phyloP scores from a whole-genome alignment of 2,329 filamentous ascomycete genomes.

The Sclerotinia minor region DNA sequence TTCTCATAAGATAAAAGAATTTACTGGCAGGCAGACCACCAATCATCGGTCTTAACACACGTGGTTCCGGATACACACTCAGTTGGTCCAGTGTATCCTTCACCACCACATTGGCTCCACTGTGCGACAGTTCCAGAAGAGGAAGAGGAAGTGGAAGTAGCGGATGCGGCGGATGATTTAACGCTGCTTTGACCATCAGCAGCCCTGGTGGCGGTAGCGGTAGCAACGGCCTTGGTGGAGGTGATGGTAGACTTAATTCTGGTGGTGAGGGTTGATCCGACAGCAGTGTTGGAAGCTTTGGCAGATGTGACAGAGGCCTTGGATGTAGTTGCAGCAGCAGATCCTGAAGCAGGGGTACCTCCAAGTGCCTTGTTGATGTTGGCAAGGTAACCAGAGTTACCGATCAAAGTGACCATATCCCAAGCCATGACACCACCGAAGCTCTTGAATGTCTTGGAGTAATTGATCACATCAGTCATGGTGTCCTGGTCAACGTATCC shows the following conservation, averaged over 20 bases:
- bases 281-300: not conserved
- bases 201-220: not conserved
- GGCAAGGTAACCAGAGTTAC: slow-evolving; percentile 18
- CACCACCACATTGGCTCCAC: slow-evolving; percentile 36
- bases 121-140: slow-evolving; percentile 11
- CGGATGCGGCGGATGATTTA: not conserved
- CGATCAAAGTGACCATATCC: slow-evolving; percentile 61
- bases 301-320: not conserved
- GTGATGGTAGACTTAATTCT: not conserved
- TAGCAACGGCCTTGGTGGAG: not conserved
- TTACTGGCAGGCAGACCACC: slow-evolving; percentile 24
- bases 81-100: slow-evolving; percentile 29
- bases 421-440: slow-evolving; percentile 69
- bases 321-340: slow-evolving; percentile 11
- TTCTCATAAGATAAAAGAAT: not conserved
- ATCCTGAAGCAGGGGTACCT: slow-evolving; percentile 14
- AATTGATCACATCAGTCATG: slow-evolving; percentile 53
- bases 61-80: slow-evolving; percentile 26
- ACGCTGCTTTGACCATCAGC: not conserved
- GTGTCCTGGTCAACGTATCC: slow-evolving; percentile 52
- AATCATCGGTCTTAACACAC: slow-evolving; percentile 31
- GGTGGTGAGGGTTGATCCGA: slow-evolving; percentile 11
- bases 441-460: slow-evolving; percentile 53
- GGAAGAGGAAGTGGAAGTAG: slow-evolving; percentile 17
- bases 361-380: slow-evolving; percentile 21